Evolutionary conservation across 441 rosid species (phyloP).

Genomic region (Gossypium laxum): DNA sequence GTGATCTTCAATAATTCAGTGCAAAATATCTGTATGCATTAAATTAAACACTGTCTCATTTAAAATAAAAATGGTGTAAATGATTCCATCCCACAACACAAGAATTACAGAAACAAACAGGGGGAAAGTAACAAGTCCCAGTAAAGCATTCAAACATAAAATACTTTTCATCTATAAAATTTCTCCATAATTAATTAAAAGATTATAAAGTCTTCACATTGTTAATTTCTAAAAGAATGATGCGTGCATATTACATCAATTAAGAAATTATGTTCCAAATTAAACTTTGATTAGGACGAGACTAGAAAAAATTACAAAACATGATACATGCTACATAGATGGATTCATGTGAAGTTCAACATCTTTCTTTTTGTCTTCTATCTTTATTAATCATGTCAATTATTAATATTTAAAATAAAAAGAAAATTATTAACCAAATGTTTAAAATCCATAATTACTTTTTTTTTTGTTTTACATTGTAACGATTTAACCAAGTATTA

Average conservation of each 20-base stretch:
- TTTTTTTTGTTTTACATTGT: no score
- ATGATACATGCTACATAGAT: not conserved
- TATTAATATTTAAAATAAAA: no score
- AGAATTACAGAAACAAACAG: not conserved
- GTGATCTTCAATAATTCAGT: not conserved
- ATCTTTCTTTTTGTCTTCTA: not conserved
- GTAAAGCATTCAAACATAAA: not conserved
- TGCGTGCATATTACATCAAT: not conserved
- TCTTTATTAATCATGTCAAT: no score
- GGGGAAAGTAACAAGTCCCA: slow-evolving; percentile 2
- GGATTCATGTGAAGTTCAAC: not conserved
- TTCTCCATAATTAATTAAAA: not conserved
- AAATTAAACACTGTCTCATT: not conserved
- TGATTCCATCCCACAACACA: not conserved
- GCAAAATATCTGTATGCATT: not conserved
- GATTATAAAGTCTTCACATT: not conserved
- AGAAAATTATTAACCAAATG: not conserved
- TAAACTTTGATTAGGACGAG: not conserved
- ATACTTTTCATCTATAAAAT: not conserved
- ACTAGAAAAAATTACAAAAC: not conserved
- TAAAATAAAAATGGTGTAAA: not conserved
- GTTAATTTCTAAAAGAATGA: not conserved
- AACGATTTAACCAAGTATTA: no score
- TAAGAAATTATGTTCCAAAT: not conserved
- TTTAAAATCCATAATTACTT: no score